Base-by-base conservation (phyloP, 2,329 filamentous ascomycete genomes). In the Ophidiomyces ophidiicola region DNA sequence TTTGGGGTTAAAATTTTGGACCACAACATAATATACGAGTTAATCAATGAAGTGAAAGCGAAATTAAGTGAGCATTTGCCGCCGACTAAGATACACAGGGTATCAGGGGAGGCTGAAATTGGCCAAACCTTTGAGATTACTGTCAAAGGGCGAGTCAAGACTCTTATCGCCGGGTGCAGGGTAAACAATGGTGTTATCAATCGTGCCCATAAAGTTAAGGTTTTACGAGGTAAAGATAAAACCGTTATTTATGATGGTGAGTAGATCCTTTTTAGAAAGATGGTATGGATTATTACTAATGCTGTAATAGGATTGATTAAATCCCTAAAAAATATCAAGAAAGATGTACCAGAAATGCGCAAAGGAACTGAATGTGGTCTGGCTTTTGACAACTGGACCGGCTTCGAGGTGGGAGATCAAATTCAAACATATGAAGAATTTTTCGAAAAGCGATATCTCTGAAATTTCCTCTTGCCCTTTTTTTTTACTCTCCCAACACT, bases 291-390 rank as follows among this genome's bases (percentile, higher is more conserved):
- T 8, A 6, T 32, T 39, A 31, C 39, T 36, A 8, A 42, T 21
- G n/a, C 28, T 20, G 26, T 11, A 41, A 19, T 43, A 94, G 88
- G 87, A 48, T 71, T 71, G 36, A 74, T 96, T 30, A 71, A 76
- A 12, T 83, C 83, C 1, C 74, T 98, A 43, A 94, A 90, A 65
- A 82, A 92, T 53, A 76, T 82, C 58, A 94, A 96, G 70, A 92
- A 92, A 58, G 84, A 94, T 48, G 82, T 90, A 20, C 67, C 69
- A 32, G 84, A 94, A 54, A 90, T 93, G 77, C 78, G 77, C 52
- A 96, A 93, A 63, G 87, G 86, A 43, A 76, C 72, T n/a, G 90
- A 98, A 61, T 98, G 90, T 53, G 90, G 90, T 48, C 79, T 98
- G 49, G 78, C 76, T 37, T 88, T 98, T 53, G 76, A 80, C 2